Evolutionary conservation across 768 basidiomycete genomes (phyloP), one percentile per base, ranked within the genome.

Genomic region (Boletus sp.): DNA sequence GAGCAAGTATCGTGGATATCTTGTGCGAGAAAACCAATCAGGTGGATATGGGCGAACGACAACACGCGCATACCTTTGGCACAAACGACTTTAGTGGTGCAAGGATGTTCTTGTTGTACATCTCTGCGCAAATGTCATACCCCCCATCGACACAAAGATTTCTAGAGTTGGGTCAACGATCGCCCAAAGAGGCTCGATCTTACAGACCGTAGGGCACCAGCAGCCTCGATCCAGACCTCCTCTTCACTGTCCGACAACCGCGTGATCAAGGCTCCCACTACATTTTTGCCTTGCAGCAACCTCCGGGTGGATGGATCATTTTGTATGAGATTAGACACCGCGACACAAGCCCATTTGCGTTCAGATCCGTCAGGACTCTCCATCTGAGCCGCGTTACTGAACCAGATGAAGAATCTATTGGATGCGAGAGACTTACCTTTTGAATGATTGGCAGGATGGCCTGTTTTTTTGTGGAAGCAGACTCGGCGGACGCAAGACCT

Each of bases 141-240:
- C 95, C 95, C 15, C 94, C 95, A 67, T 98, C 95, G 66, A 98
- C 87, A 66, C 92, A 94, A 14, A 98, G 73, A 75, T 97, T 98
- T 59, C 94, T 97, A 65, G 35, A 52, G 10, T n/a, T 20, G 49
- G 18, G 35, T 64, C 52, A 63, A 56, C 50, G 41, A 54, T 55
- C 28, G 56, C 36, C 47, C 20, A 41, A 12, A 41, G 35, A 37
- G 46, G 50, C 14, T 12, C 9, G 24, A 47, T 41, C 12, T 7
- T 24, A 59, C 83, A 65, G 64, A 93, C 94, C 94, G 82, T 55
- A 98, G 73, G 39, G 94, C 85, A 36, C 95, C 95, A 59, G 83
- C 82, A 47, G 94, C 93, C 72, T 98, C 95, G 14, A 93, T 64
- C 83, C 8, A 93, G 76, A 97, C 95, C 65, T 96, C 93, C 60